These are phyloP conservation scores for Rhynchosporium secalis DNA, from an alignment of 2,329 filamentous ascomycete genomes.

Conservation along the genomic window DNA sequence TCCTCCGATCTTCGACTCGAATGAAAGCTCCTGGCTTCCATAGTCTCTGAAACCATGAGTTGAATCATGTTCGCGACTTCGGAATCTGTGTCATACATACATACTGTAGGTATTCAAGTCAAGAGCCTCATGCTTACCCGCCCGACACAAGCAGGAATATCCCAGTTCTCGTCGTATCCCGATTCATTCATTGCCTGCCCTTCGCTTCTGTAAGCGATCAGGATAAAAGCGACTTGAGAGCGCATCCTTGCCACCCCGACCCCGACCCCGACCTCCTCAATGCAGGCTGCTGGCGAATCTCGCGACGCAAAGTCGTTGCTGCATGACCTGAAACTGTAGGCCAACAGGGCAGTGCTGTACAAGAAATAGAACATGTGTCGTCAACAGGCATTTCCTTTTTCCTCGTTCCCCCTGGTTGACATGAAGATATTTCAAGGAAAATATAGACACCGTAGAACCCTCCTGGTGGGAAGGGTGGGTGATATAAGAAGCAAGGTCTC, in stretches of 20 bases:
- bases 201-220: background rate
- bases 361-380: constrained; percentile 9
- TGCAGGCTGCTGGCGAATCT: constrained; percentile 16
- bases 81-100: background rate
- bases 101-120: background rate
- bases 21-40: too few species aligned
- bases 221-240: background rate
- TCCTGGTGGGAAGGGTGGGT: background rate
- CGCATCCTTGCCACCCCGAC: constrained; percentile 16
- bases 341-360: constrained; percentile 8
- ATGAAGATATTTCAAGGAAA: constrained; percentile 4
- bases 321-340: constrained; percentile 25
- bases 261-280: constrained; percentile 18
- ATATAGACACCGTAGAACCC: background rate
- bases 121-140: constrained; percentile 2
- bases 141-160: background rate
- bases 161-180: constrained; percentile 16
- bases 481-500: constrained; percentile 14
- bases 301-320: constrained; percentile 16
- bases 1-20: too few species aligned
- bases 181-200: constrained; percentile 1
- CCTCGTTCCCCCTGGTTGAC: background rate
- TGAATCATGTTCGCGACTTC: background rate
- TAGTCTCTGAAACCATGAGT: too few species aligned
- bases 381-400: background rate